phyloP scores from a whole-genome alignment of 352 stramenopile species.

The Phytophthora litchii region DNA sequence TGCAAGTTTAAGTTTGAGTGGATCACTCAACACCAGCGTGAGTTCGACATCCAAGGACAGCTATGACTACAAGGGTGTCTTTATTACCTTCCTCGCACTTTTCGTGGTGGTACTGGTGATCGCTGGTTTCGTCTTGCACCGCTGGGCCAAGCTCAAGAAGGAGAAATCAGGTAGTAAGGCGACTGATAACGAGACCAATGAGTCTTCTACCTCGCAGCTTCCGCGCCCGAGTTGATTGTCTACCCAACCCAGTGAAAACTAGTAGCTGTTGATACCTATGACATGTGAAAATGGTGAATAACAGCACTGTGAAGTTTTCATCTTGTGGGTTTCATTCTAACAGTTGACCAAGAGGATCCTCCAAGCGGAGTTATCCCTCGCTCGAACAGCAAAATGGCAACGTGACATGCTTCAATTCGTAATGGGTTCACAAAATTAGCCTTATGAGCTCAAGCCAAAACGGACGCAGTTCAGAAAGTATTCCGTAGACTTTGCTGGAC shows the following conservation, averaged over 20 bases:
- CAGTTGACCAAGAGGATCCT: not conserved
- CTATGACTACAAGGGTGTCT: constrained; percentile 43
- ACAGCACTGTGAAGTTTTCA: not conserved
- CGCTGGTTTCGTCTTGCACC: constrained; percentile 26
- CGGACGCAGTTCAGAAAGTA: constrained; percentile 12
- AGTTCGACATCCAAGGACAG: constrained; percentile 10
- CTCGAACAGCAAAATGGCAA: not conserved
- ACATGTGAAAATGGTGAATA: too few species aligned
- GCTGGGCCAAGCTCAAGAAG: constrained; percentile 21
- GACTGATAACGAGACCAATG: constrained; percentile 9
- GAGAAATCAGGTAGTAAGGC: constrained; percentile 16
- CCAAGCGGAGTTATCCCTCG: too few species aligned
- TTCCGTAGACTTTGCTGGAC: constrained; percentile 6
- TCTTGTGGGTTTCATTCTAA: not conserved
- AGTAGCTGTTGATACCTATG: too few species aligned
- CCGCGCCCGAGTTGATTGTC: not conserved
- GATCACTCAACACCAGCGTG: not conserved
- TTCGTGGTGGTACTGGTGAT: constrained; percentile 37
- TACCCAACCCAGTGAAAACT: not conserved
- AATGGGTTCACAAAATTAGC: not conserved
- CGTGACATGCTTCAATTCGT: not conserved
- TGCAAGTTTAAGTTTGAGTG: constrained; percentile 10
- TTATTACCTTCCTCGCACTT: constrained; percentile 50
- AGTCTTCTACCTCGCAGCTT: constrained; percentile 8
- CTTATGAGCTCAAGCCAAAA: constrained; percentile 1